These are phyloP conservation scores for Corynespora cassiicola DNA, from an alignment of 2,329 filamentous ascomycete genomes.

Conservation along the genomic window DNA sequence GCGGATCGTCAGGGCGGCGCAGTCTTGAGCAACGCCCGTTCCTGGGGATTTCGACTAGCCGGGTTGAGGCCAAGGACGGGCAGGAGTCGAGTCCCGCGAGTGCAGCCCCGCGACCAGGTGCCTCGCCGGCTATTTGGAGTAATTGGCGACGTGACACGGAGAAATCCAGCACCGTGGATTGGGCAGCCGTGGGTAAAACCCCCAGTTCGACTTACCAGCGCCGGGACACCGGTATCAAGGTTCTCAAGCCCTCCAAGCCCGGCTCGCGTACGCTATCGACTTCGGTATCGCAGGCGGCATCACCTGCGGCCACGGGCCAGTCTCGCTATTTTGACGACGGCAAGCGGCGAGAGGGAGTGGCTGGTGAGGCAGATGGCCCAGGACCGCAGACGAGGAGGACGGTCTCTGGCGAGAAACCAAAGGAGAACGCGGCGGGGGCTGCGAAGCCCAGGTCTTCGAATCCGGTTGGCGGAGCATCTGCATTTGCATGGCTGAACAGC, in stretches of 20 bases:
- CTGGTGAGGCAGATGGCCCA: constrained; percentile 18
- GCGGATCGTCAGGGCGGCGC: constrained; percentile 29
- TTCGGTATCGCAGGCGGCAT: constrained; percentile 24
- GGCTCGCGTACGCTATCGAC: constrained; percentile 56
- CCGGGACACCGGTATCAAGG: constrained; percentile 82
- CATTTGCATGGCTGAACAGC: constrained; percentile 87
- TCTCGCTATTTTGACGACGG: constrained; percentile 60
- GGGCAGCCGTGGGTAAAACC: constrained; percentile 62
- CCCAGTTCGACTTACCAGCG: constrained; percentile 70
- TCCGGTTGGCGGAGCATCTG: constrained; percentile 88
- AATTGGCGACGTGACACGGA: constrained; percentile 56
- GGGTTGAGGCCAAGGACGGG: constrained; percentile 27
- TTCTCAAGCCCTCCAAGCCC: constrained; percentile 79
- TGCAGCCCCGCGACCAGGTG: constrained; percentile 31
- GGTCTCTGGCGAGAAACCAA: constrained; percentile 41
- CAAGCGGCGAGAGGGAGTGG: constrained; percentile 37
- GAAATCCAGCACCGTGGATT: constrained; percentile 54
- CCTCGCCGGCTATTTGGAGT: constrained; percentile 53
- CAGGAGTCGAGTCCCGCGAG: constrained; percentile 24
- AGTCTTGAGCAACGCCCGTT: constrained; percentile 41
- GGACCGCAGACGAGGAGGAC: constrained; percentile 33
- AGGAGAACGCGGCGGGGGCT: constrained; percentile 43
- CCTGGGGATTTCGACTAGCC: constrained; percentile 23
- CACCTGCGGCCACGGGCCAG: constrained; percentile 38
- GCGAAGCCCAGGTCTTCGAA: constrained; percentile 70